These are phyloP conservation scores for Rhodomyrtus tomentosa DNA, from an alignment of 345 rosid species.

Conservation along the genomic window DNA sequence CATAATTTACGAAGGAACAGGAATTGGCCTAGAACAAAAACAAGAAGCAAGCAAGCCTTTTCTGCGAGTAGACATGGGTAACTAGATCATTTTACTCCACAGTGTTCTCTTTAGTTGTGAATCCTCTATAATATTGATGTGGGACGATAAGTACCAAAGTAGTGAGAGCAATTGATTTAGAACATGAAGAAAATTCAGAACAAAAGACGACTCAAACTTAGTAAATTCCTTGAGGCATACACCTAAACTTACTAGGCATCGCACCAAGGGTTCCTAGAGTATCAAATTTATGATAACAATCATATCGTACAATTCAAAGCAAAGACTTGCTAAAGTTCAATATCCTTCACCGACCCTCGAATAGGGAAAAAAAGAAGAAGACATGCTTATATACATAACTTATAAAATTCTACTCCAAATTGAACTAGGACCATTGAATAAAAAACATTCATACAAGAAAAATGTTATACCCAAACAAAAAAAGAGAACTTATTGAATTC, in stretches of 20 bases:
- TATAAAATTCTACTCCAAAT: background rate
- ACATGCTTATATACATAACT: background rate
- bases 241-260: background rate
- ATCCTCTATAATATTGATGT: background rate
- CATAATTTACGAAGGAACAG: background rate
- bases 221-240: background rate
- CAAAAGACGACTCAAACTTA: background rate
- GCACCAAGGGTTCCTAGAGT: background rate
- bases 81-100: background rate
- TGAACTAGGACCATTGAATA: background rate
- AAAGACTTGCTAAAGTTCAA: background rate
- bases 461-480: background rate
- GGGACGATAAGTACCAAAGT: background rate
- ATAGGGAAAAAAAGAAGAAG: background rate
- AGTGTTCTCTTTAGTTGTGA: background rate
- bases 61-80: background rate
- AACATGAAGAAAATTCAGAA: background rate
- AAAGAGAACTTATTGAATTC: background rate
- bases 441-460: background rate
- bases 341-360: background rate
- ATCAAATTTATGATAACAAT: background rate
- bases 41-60: background rate
- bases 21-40: background rate
- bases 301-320: background rate
- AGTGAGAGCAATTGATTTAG: background rate